Conservation (phyloP, 2,329 filamentous ascomycete genomes). For the Juglanconis juglandina region DNA sequence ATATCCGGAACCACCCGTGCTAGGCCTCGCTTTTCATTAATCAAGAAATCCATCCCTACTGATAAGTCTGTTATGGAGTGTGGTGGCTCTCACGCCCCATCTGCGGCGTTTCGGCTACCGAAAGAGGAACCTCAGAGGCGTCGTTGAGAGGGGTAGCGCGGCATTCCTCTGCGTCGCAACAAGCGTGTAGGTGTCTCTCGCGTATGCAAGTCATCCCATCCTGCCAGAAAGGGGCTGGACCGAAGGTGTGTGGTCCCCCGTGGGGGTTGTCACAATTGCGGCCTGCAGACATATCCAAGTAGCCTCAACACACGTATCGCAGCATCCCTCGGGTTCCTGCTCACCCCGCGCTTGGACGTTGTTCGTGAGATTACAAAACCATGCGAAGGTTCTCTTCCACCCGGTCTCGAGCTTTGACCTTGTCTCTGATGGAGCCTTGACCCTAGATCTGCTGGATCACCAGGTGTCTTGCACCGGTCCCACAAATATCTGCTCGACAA, state of each 20-base stretch:
- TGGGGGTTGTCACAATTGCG: constrained; percentile 1
- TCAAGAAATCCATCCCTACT: background rate
- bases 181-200: background rate
- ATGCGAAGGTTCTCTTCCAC: background rate
- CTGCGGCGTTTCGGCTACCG: constrained; percentile 8
- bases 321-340: background rate
- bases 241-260: constrained; percentile 1
- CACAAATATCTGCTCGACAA: background rate
- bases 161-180: background rate
- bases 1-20: background rate
- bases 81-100: background rate
- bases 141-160: constrained; percentile 5
- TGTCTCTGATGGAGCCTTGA: background rate
- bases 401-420: background rate
- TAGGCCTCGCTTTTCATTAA: background rate
- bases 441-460: background rate
- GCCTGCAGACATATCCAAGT: background rate
- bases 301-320: background rate
- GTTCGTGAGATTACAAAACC: constrained; percentile 1
- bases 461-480: background rate
- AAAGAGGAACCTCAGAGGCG: constrained; percentile 9
- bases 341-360: background rate
- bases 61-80: background rate
- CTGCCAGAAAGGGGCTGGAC: constrained; percentile 10
- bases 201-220: constrained; percentile 14